Conservation (phyloP, 768 basidiomycete species). For the Lanmaoa pseudosensibilis region DNA sequence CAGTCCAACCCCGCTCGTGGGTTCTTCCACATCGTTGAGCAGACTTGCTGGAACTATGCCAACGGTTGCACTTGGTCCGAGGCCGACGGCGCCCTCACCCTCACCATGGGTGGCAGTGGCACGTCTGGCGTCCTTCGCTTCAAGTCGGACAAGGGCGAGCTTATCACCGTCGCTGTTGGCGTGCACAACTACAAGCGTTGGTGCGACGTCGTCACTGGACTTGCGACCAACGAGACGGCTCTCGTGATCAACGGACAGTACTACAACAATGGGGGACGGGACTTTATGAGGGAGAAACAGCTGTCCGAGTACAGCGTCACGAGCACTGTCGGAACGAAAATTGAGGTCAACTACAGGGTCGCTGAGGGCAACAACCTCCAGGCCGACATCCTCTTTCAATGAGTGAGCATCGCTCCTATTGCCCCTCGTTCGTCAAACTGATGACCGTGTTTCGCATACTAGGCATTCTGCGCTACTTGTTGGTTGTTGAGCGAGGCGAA, state of each 20-base stretch:
- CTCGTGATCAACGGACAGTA: constrained; percentile 30
- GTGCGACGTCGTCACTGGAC: constrained; percentile 39
- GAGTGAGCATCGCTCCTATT: background rate
- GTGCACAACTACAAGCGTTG: constrained; percentile 42
- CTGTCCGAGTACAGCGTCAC: constrained; percentile 1
- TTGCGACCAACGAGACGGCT: constrained; percentile 25
- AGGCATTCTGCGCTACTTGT: background rate
- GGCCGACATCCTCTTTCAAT: constrained; percentile 5
- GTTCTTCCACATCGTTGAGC: constrained; percentile 1
- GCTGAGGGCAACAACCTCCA: constrained; percentile 5
- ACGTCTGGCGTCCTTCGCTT: constrained; percentile 41
- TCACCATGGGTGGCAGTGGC: constrained; percentile 40
- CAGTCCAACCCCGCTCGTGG: constrained; percentile 6
- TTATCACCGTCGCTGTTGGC: constrained; percentile 37
- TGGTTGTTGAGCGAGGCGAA: background rate
- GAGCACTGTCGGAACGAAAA: constrained; percentile 6
- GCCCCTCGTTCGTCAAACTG: background rate
- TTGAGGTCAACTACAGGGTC: background rate
- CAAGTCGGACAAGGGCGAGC: constrained; percentile 28
- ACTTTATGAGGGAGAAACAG: constrained; percentile 4
- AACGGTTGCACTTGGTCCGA: constrained; percentile 32
- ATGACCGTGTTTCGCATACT: background rate
- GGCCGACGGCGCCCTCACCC: constrained; percentile 17
- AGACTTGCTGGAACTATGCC: constrained; percentile 4
- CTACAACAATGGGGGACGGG: constrained; percentile 10